Base-by-base conservation (phyloP, 306 rosid genomes). In the Rosa rugosa region DNA sequence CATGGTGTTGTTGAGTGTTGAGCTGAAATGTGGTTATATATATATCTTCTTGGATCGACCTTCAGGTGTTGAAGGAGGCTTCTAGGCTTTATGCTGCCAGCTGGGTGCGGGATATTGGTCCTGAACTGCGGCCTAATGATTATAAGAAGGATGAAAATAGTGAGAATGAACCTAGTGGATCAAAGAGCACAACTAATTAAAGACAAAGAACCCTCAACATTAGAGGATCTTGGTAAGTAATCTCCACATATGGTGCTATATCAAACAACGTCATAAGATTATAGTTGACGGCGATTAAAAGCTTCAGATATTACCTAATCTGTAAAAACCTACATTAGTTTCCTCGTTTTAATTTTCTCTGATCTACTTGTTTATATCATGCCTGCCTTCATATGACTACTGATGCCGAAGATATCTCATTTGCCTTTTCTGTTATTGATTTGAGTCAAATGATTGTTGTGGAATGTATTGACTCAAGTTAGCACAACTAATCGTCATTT, bases 71-170 rank as follows among this genome's bases (percentile, higher is more conserved):
- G 83, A 94, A 92, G 88, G 87, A 84, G 80, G 97, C 97, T 73
- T 54, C 90, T 77, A 89, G 91, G 91, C 92, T 92, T 77, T 92
- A 94, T 83, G 90, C 88, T 51, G 97, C 92, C 69, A 89, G 97
- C 87, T 94, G 97, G 97, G 92, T 92, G 53, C 91, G 93, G 62
- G 95, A 94, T 79, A 91, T 94, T 38, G 97, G 99, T 85, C 99
- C 97, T 51, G 99, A 94, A 36, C 95, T 94, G 69, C 87, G 92
- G 27, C 99, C 99, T 72, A 62, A 92, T 66, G 93, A 94, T 46
- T 94, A 86, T 76, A 89, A 86, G 97, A 89, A 88, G 66, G 86
- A 77, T 44, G 90, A 86, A 51, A 80, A 76, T 50, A 74, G 71
- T 46, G 94, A 84, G 45, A 86, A 84, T 76, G 50, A 77, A 25